Conservation (phyloP, 306 rosid genomes). For the Lathyrus tuberosus region DNA sequence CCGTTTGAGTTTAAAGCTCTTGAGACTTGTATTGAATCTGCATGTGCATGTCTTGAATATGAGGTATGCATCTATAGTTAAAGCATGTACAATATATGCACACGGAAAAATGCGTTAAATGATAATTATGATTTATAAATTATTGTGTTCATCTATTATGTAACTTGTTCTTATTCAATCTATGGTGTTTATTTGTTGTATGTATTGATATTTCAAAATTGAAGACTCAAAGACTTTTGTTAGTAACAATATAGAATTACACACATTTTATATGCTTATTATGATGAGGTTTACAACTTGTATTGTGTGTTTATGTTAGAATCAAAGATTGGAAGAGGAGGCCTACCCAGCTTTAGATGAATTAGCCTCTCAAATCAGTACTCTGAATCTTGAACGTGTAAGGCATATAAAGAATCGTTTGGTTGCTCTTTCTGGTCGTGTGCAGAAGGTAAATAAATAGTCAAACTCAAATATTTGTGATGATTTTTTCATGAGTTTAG, state of each 20-base stretch:
- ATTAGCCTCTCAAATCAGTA: conserved; percentile 70
- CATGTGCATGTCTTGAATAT: conserved; percentile 68
- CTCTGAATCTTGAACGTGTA: conserved; percentile 79
- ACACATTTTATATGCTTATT: background rate
- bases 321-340: conserved; percentile 68
- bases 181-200: too few relatives aligned
- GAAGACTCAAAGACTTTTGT: background rate
- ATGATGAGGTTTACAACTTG: conserved; percentile 3
- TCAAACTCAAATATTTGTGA: background rate
- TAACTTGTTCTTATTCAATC: too few relatives aligned
- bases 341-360: conserved; percentile 91
- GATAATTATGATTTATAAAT: too few relatives aligned
- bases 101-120: too few relatives aligned
- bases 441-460: background rate
- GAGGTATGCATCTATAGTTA: conserved; percentile 49
- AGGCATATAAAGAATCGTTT: conserved; percentile 84
- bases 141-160: too few relatives aligned
- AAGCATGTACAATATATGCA: too few relatives aligned
- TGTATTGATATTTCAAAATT: background rate
- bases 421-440: conserved; percentile 71
- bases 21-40: conserved; percentile 83
- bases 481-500: too few relatives aligned
- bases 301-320: conserved; percentile 47
- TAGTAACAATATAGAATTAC: background rate
- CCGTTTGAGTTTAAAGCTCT: conserved; percentile 73